Conservation (phyloP, 805 yeast species). For the Wickerhamiella kurtzmanii region DNA sequence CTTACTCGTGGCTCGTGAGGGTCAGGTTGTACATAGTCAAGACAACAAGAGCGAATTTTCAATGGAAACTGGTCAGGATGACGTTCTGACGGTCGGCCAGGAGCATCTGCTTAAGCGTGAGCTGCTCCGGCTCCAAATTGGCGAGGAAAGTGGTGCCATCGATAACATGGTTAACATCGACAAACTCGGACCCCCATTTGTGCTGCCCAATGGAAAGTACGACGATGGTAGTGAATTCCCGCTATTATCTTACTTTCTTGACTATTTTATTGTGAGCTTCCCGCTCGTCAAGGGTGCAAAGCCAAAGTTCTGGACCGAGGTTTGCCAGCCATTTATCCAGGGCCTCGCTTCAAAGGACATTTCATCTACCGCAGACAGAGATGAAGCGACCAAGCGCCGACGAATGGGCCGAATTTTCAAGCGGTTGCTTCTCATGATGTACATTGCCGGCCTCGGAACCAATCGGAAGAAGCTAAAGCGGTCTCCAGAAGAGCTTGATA, state of each 20-base stretch:
- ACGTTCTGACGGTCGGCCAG: slow-evolving; percentile 41
- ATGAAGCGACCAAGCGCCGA: slow-evolving; percentile 57
- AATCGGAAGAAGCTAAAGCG: slow-evolving; percentile 32
- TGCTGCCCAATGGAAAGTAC: slow-evolving; percentile 31
- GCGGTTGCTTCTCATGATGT: slow-evolving; percentile 50
- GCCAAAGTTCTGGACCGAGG: slow-evolving; percentile 62
- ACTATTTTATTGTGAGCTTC: slow-evolving; percentile 48
- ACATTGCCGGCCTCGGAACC: slow-evolving; percentile 62
- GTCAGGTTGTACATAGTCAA: background rate
- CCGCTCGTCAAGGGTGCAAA: slow-evolving; percentile 46
- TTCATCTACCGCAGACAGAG: slow-evolving; percentile 61
- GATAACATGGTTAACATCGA: slow-evolving; percentile 51
- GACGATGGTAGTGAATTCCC: slow-evolving; percentile 39
- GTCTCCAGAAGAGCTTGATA: slow-evolving; percentile 15
- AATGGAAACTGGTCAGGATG: no score
- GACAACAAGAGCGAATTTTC: no score
- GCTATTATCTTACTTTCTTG: slow-evolving; percentile 50
- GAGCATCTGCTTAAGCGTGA: slow-evolving; percentile 85
- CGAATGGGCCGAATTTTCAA: slow-evolving; percentile 49
- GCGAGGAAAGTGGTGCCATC: slow-evolving; percentile 46
- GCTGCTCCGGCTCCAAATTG: slow-evolving; percentile 48
- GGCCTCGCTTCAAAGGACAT: slow-evolving; percentile 60
- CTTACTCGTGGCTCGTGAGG: background rate
- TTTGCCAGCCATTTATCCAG: slow-evolving; percentile 72
- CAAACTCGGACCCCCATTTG: slow-evolving; percentile 68